Evolutionary conservation across 176 grass and related monocot species (phyloP).

Genomic region (sorghum (Sorghum bicolor)): Sorghum_bicolor_NCBIv3 NC_012870.2:72438501-72439000

Average conservation of each 20-base stretch:
- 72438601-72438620: slow-evolving; percentile 67
- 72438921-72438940: background rate
- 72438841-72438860: background rate
- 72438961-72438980: background rate
- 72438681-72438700: slow-evolving; percentile 7
- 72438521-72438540: slow-evolving; percentile 84
- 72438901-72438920: slow-evolving; percentile 4
- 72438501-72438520: slow-evolving; percentile 85
- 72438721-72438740: background rate
- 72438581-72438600: slow-evolving; percentile 84
- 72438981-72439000: background rate
- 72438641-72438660: slow-evolving; percentile 96
- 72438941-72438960: background rate
- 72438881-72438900: background rate
- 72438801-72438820: background rate
- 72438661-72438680: slow-evolving; percentile 90
- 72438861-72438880: background rate
- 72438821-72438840: background rate
- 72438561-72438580: slow-evolving; percentile 62
- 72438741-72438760: background rate
- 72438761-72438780: background rate
- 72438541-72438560: slow-evolving; percentile 88
- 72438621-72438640: slow-evolving; percentile 83
- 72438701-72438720: slow-evolving; percentile 17
- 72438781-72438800: background rate